Conservation (phyloP, 345 rosid genomes). For the Corymbia maculata region DNA sequence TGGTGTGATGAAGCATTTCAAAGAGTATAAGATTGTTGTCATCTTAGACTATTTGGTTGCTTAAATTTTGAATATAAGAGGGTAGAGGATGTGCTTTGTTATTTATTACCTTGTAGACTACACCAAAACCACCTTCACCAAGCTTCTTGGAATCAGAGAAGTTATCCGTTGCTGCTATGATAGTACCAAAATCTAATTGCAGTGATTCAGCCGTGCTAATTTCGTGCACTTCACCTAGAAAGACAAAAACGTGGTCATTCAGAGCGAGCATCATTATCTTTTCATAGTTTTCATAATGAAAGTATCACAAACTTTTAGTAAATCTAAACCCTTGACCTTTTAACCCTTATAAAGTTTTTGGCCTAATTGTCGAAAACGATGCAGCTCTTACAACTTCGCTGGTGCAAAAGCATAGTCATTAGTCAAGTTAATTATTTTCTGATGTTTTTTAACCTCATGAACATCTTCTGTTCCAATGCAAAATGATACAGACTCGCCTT, state of each 20-base stretch:
- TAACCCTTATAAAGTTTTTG: neutral
- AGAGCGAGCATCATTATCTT: neutral
- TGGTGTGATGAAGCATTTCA: neutral
- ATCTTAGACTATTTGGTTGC: neutral
- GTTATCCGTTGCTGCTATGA: constrained; percentile 8
- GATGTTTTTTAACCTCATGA: neutral
- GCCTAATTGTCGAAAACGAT: neutral
- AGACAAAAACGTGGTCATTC: neutral
- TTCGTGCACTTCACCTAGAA: neutral
- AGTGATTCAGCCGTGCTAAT: neutral
- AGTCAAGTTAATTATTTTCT: neutral
- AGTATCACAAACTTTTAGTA: neutral
- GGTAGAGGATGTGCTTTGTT: neutral
- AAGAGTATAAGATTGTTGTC: neutral
- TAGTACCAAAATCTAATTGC: constrained; percentile 3
- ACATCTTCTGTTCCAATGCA: neutral
- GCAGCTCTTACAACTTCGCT: neutral
- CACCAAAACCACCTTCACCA: constrained; percentile 16
- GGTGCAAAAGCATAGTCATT: neutral
- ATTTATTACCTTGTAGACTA: constrained; percentile 2
- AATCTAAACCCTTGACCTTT: neutral
- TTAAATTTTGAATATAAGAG: neutral
- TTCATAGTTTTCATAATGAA: neutral
- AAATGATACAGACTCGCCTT: neutral
- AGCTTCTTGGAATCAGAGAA: constrained; percentile 17